Percentiles rank a stretch among this genome's conserved stretches.
Evolutionary conservation across 1,284 basidiomycete species (phyloP).

Genomic region (Ustilago bromivora): DNA sequence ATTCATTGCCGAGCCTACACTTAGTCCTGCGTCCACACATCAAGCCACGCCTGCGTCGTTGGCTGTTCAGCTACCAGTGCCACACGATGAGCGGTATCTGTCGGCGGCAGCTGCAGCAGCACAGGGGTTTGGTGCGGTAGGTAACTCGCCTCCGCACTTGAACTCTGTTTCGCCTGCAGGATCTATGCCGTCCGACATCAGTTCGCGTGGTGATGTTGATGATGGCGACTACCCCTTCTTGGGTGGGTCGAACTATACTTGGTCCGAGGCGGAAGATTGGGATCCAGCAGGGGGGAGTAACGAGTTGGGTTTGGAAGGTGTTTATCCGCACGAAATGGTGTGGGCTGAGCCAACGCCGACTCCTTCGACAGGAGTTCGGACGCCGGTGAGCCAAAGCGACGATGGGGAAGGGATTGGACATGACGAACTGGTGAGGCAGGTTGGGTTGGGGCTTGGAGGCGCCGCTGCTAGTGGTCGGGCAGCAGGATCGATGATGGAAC

Average conservation of each 20-base stretch:
- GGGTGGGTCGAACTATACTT: conserved; percentile 23
- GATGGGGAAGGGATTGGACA: conserved; percentile 17
- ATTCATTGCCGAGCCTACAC: conserved; percentile 46
- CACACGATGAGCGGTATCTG: conserved; percentile 12
- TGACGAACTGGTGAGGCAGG: conserved; percentile 23
- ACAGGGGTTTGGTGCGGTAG: conserved; percentile 7
- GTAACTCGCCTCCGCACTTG: conserved; percentile 46
- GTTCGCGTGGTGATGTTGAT: conserved; percentile 33
- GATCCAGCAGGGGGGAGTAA: conserved; percentile 19
- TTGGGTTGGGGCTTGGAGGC: conserved; percentile 27
- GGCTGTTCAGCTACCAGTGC: conserved; percentile 19
- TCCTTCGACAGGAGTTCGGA: conserved; percentile 39
- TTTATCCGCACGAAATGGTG: conserved; percentile 48
- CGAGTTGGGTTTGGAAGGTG: conserved; percentile 47
- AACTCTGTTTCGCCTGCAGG: conserved; percentile 52
- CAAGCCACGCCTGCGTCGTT: conserved; percentile 21
- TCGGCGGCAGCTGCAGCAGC: conserved; percentile 20
- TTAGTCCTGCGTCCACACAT: conserved; percentile 29
- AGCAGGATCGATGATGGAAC: conserved; percentile 15
- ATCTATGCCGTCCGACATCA: conserved; percentile 58
- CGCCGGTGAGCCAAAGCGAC: conserved; percentile 37
- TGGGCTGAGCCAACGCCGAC: conserved; percentile 46
- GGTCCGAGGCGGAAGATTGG: conserved; percentile 37
- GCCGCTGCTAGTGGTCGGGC: not conserved
- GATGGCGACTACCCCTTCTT: conserved; percentile 36